Base-by-base conservation (phyloP, 805 yeast species). In the Pichia pseudocactophila region DNA sequence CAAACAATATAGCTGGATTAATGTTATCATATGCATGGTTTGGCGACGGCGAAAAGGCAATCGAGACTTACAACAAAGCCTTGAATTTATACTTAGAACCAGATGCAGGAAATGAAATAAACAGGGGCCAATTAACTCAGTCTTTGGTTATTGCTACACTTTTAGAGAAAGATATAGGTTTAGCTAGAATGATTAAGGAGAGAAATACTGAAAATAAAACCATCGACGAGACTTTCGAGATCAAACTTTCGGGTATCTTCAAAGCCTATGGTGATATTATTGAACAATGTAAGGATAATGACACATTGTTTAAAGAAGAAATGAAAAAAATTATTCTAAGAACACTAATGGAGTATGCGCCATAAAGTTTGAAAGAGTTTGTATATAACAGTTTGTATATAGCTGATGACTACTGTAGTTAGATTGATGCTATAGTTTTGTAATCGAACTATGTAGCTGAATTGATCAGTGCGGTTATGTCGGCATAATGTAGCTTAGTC, bases 51-150 rank as follows among this genome's bases (percentile, higher is more conserved):
- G 62, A 60, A n/a, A 46, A 47, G 8, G 53, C 65, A 1, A 43
- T 64, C 26, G 61, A 62, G 18, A 47, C 59, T 7, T 64, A 61
- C 49, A 64, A 64, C 40, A 42, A 49, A 19, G 44, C 61, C 7
- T 42, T 58, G 16, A 49, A 54, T 26, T 16, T 51, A 7, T 51
- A 37, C 49, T 31, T 49, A 39, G 33, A 51, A 8, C 56, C 53
- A 25, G 43, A 40, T 15, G 52, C 48, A 18, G 47, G 45, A 5
- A 43, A 50, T 19, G 38, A 39, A 37, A 20, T 32, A 15, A 39
- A 54, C 37, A 41, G 62, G 31, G 57, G 58, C 4, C 43, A 40
- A 35, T 35, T 61, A 11, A 49, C 59, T 7, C 52, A 58, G 36
- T 48, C 63, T 7, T 48, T 63, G 36, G 45, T 57, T 4, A 41